These are phyloP conservation scores for Handroanthus guayacan DNA, from an alignment of 257 asterid genomes.

Conservation along the genomic window DNA sequence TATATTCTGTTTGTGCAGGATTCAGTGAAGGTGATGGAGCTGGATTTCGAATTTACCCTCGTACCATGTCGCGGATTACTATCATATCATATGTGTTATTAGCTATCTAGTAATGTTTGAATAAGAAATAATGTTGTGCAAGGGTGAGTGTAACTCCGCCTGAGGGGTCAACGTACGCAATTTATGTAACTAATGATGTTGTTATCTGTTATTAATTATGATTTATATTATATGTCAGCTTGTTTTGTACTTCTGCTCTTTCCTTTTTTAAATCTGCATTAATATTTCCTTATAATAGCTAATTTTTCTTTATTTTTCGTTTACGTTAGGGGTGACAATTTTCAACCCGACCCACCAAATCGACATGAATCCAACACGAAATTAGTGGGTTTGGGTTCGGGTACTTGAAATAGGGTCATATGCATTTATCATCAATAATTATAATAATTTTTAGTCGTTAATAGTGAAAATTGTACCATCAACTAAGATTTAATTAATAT, in stretches of 20 bases:
- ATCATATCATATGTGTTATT: background rate
- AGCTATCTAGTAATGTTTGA: background rate
- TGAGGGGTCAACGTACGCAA: no score
- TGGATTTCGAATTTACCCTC: slow-evolving; percentile 15
- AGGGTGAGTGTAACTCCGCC: slow-evolving; percentile 17
- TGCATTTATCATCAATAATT: no score
- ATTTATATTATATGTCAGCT: background rate
- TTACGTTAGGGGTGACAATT: no score
- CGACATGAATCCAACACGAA: no score
- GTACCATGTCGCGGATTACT: slow-evolving; percentile 11
- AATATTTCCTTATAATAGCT: background rate
- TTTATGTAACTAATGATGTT: background rate
- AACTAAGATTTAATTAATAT: no score
- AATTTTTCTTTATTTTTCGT: background rate
- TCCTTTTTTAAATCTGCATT: background rate
- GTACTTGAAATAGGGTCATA: no score
- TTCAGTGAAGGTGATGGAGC: slow-evolving; percentile 35
- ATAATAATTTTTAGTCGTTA: no score
- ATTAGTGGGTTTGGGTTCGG: no score
- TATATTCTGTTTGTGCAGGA: slow-evolving; percentile 33
- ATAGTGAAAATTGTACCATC: no score
- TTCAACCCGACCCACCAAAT: no score
- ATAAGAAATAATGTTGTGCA: background rate
- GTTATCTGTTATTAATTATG: background rate
- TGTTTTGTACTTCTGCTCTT: background rate